Base-by-base conservation (phyloP, 352 stramenopile species). In the Saprolegnia diclina region DNA sequence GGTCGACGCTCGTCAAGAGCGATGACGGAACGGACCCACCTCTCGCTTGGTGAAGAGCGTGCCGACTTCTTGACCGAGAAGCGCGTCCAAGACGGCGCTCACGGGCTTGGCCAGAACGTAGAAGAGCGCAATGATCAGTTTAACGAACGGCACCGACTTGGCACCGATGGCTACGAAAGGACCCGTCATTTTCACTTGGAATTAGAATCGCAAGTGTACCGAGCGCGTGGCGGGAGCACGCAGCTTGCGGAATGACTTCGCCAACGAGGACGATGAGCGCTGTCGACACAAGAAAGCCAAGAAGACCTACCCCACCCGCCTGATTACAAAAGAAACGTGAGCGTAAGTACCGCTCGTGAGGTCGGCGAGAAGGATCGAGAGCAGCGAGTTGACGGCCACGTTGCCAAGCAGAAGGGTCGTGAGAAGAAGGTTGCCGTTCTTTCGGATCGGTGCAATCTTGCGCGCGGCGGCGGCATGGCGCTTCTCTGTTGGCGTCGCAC, bases 391-490 rank as follows among this genome's bases (percentile, higher is more conserved):
- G 10, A 99, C 97, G 2, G 87, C 85, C 2, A 99, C 94, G 72
- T 99, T 99, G 55, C 96, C 97, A 13, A 99, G 74, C 19, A 99
- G 81, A 37, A 99, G 81, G 18, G 97, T 99, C 74, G 96, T 98
- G 40, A 99, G 88, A 50, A 99, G 80, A 24, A 98, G 79, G 75
- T 99, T 99, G 40, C 97, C 97, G 75, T 98, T 85, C 44, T 87
- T 74, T 14, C 97, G 89, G 29, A 99, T 73, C 3, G 91, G 87
- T 19, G 87, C 53, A 44, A 98, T 97, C 52, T 85, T 88, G 53
- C 56, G 77, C 0, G 90, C 88, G 7, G 74, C 78, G 16, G 67
- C 59, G 19, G 77, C 82, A 38, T 89, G 90, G 45, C 35, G 52
- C 19, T 71, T 50, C 61, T 92, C 83, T 16, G 95, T 78, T 9